These are phyloP conservation scores for Lactifluus piperatus DNA, from an alignment of 768 basidiomycete species.

Conservation along the genomic window DNA sequence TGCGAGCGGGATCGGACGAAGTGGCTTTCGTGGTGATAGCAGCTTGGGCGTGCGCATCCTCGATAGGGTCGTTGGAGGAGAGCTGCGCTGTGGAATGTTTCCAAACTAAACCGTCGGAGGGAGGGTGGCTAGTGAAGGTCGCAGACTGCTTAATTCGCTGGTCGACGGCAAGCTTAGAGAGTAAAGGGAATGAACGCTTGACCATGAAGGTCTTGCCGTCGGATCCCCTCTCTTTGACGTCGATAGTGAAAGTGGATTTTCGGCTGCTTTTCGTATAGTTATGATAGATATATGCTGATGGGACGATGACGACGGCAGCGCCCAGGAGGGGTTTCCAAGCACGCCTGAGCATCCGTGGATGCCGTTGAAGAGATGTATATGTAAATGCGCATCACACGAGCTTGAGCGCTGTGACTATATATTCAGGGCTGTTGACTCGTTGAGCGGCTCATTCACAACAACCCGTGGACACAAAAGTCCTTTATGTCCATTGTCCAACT, in stretches of 20 bases:
- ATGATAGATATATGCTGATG: constrained; percentile 54
- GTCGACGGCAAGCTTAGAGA: constrained; percentile 48
- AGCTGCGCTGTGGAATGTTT: constrained; percentile 72
- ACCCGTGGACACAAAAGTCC: not conserved
- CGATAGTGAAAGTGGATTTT: constrained; percentile 43
- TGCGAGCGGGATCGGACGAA: constrained; percentile 54
- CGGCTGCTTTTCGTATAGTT: constrained; percentile 28
- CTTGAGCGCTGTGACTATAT: too few relatives aligned
- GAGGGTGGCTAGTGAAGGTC: constrained; percentile 34
- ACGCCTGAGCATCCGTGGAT: constrained; percentile 45
- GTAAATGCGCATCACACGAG: too few relatives aligned
- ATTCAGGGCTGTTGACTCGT: too few relatives aligned
- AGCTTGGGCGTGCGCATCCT: constrained; percentile 75
- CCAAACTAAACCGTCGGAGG: constrained; percentile 56
- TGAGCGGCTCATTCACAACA: too few relatives aligned
- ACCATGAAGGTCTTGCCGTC: constrained; percentile 55
- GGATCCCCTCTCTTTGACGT: constrained; percentile 43
- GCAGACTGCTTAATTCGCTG: constrained; percentile 50
- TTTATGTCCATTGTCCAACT: constrained; percentile 5
- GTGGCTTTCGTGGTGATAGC: constrained; percentile 54
- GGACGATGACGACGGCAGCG: constrained; percentile 42
- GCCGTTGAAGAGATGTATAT: not conserved
- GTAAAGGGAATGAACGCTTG: constrained; percentile 43
- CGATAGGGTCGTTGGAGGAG: constrained; percentile 83
- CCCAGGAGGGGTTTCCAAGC: constrained; percentile 63